Conservation (phyloP, 768 basidiomycete genomes). For the Mycena floridula region DNA sequence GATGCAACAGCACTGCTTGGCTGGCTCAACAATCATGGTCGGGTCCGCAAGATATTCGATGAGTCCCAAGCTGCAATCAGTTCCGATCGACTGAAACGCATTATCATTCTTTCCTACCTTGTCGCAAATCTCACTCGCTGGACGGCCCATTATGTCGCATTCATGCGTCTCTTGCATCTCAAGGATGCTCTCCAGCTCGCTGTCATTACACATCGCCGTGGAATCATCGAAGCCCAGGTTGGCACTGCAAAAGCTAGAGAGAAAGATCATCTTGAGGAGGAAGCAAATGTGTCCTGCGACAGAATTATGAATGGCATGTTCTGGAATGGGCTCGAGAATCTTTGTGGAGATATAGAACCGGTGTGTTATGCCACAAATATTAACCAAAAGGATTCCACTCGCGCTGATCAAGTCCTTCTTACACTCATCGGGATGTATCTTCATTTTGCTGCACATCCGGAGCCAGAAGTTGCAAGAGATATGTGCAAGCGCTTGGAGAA, state of each 20-base stretch:
- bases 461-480: too few relatives aligned
- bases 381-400: too few relatives aligned
- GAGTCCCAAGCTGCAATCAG: background rate
- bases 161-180: background rate
- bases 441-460: too few relatives aligned
- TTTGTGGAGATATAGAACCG: conserved; percentile 8
- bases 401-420: too few relatives aligned
- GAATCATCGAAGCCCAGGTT: conserved; percentile 6
- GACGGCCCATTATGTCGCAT: conserved; percentile 5
- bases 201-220: background rate
- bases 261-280: background rate
- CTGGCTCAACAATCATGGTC: conserved; percentile 5
- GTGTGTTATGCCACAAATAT: too few relatives aligned
- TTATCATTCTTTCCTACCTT: background rate
- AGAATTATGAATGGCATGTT: background rate
- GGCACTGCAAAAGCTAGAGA: conserved; percentile 2
- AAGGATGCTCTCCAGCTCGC: background rate
- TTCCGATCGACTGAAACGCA: background rate
- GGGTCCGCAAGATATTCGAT: conserved; percentile 1
- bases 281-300: background rate
- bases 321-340: conserved; percentile 3
- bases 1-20: conserved; percentile 1
- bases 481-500: too few relatives aligned
- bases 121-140: conserved; percentile 3
- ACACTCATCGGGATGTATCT: too few relatives aligned